These are phyloP conservation scores for Dictyophora rubrovolvata DNA, from an alignment of 768 basidiomycete genomes.

Conservation along the genomic window DNA sequence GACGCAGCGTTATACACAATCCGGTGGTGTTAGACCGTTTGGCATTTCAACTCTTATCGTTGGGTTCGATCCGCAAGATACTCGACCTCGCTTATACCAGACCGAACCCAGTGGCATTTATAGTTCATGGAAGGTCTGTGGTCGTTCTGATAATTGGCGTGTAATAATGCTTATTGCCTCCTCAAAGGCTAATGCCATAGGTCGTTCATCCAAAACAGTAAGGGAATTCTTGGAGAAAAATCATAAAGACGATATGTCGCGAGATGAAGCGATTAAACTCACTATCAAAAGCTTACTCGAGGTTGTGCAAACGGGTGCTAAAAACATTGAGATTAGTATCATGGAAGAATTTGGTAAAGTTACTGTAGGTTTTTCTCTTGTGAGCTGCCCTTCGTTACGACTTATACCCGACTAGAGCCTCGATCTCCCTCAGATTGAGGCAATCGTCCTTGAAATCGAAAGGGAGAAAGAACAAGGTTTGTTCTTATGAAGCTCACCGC, in stretches of 20 bases:
- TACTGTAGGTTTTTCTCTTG: slow-evolving; percentile 44
- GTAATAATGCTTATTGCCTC: neutral
- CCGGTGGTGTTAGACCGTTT: slow-evolving; percentile 96
- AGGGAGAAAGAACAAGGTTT: slow-evolving; percentile 91
- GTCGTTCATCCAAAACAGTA: slow-evolving; percentile 95
- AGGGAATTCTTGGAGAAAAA: slow-evolving; percentile 98
- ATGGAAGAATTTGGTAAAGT: slow-evolving; percentile 95
- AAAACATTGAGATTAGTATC: slow-evolving; percentile 98
- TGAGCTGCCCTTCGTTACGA: neutral
- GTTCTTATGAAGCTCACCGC: slow-evolving; percentile 16
- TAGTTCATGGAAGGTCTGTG: slow-evolving; percentile 89
- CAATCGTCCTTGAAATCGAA: slow-evolving; percentile 87
- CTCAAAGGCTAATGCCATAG: slow-evolving; percentile 87
- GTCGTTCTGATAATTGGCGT: slow-evolving; percentile 7
- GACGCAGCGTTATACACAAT: slow-evolving; percentile 87
- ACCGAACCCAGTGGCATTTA: slow-evolving; percentile 98
- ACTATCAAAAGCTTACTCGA: slow-evolving; percentile 93
- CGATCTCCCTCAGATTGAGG: slow-evolving; percentile 79
- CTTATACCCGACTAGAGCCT: slow-evolving; percentile 49
- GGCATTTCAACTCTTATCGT: slow-evolving; percentile 95
- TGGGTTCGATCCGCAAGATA: slow-evolving; percentile 93
- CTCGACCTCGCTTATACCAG: slow-evolving; percentile 81
- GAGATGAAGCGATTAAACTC: slow-evolving; percentile 88
- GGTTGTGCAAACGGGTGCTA: slow-evolving; percentile 99
- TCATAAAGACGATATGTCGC: slow-evolving; percentile 79